Conservation (phyloP, 148 eudicot species). For the Diospyros kaki region DNA sequence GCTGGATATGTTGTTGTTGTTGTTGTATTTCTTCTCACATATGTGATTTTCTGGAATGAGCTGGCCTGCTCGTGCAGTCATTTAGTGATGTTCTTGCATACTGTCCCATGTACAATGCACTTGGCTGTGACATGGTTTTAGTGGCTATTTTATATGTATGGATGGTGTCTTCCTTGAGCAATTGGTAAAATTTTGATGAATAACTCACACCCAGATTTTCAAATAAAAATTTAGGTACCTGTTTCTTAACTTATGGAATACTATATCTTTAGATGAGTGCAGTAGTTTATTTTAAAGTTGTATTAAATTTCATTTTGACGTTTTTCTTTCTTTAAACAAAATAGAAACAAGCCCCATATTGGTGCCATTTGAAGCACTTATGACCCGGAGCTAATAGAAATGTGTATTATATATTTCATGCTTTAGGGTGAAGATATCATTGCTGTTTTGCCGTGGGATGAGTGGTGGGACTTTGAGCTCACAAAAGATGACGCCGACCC, state of each 20-base stretch:
- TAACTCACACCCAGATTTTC: background rate
- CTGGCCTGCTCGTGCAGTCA: background rate
- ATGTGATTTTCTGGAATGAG: background rate
- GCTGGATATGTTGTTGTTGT: too few species aligned
- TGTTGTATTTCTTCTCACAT: slow-evolving; percentile 2
- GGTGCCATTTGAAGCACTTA: background rate
- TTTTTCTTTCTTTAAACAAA: background rate
- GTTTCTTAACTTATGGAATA: background rate
- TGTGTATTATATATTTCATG: slow-evolving; percentile 3
- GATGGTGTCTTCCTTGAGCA: background rate
- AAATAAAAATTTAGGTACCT: background rate
- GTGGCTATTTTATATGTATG: background rate
- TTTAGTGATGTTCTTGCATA: background rate
- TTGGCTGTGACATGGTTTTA: background rate
- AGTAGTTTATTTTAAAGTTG: background rate
- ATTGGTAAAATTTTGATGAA: background rate
- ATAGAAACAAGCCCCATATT: background rate
- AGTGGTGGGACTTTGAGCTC: slow-evolving; percentile 93
- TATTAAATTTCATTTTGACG: background rate
- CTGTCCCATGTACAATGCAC: background rate
- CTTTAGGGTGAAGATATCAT: slow-evolving; percentile 81
- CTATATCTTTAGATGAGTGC: background rate
- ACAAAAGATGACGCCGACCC: slow-evolving; percentile 76
- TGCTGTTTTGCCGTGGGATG: slow-evolving; percentile 91
- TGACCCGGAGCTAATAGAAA: background rate